Evolutionary conservation across 768 basidiomycete species (phyloP), one percentile per base, ranked within the genome.

Genomic region (Lepiota venenata): DNA sequence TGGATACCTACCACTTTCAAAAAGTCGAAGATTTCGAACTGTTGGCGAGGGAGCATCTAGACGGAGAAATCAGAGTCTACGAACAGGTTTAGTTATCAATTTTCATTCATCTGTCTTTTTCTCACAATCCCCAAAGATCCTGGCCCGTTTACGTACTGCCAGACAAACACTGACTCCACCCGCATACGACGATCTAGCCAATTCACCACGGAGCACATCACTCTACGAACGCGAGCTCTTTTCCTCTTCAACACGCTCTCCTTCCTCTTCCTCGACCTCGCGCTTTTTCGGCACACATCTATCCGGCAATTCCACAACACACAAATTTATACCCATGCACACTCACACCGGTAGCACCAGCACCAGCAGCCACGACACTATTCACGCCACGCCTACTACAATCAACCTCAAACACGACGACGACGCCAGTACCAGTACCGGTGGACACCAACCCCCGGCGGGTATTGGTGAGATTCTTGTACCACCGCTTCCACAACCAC

Each of bases 1-100:
- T 93, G 75, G 87, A 90, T 47, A 83, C 79, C 1, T 89, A 91
- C 60, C 88, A 91, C 63, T 68, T 72, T 0, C 87, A 91, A 66
- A 88, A 91, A 66, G 64, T 67, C 6, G 87, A 89, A 61, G 89
- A 92, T 60, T 84, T 93, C 56, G 67, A 72, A 14, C 69, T 64
- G 1, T 58, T 89, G 12, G 71, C 82, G 3, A 80, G 74, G 55
- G 86, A 87, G 37, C 84, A 91, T 64, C 77, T 93, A 2, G 88
- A 92, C 58, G 86, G 83, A 6, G 87, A 92, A 66, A 92, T 93
- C 56, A 77, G 72, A 1, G 77, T 87, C 39, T 85, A 90, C 61
- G 86, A 91, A 62, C 85, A 88, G 69, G 87, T 83, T 42, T 16
- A 20, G 22, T 52, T 29, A 5, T 12, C 7, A 7, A 32, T 21